Conservation (phyloP, 73 alveolate genomes). For the Stentor roeselii region DNA sequence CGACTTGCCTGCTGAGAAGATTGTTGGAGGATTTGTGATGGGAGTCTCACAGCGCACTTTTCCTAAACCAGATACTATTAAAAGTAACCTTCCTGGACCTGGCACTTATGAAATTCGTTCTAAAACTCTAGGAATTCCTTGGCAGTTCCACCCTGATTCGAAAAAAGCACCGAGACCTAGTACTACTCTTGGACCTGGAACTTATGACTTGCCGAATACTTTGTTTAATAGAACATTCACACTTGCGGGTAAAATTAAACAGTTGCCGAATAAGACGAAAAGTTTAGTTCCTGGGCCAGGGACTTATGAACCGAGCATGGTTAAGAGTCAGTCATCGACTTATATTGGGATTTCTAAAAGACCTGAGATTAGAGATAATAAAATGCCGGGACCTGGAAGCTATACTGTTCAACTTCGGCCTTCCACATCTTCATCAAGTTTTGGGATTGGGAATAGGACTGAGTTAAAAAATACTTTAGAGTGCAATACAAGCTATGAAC, state of each 20-base stretch:
- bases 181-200: background rate
- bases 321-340: background rate
- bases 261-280: too few species aligned
- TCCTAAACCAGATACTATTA: background rate
- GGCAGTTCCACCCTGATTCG: background rate
- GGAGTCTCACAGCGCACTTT: background rate
- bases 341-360: background rate
- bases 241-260: background rate
- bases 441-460: background rate
- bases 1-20: background rate
- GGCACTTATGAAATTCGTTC: background rate
- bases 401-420: background rate
- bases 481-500: background rate
- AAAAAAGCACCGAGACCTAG: background rate
- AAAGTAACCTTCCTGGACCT: slow-evolving; percentile 9
- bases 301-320: background rate
- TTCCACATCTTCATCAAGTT: background rate
- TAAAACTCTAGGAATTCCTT: background rate
- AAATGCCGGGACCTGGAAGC: slow-evolving; percentile 12
- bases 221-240: background rate
- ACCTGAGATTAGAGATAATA: background rate
- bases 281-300: slow-evolving; percentile 9
- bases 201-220: background rate
- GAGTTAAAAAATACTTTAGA: background rate
- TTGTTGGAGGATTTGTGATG: background rate